Percentiles rank a stretch among this genome's conserved stretches.
Evolutionary conservation across 306 rosid species (phyloP).

Genomic region (Cyclanthera cordifolia): DNA sequence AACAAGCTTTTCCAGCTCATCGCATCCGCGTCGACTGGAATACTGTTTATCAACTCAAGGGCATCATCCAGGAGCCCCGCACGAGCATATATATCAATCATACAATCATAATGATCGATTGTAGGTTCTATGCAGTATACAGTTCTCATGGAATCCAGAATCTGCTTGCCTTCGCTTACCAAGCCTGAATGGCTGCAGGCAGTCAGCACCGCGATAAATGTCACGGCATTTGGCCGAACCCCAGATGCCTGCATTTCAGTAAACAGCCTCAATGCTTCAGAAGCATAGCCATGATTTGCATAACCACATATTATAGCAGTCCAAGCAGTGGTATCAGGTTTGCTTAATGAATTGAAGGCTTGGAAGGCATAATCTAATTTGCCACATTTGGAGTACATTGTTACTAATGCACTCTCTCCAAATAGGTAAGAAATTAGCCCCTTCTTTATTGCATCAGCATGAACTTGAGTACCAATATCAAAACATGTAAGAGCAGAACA

Average conservation of each 20-base stretch:
- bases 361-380: slow-evolving; percentile 35
- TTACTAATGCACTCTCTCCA: slow-evolving; percentile 53
- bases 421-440: slow-evolving; percentile 30
- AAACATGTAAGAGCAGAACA: slow-evolving; percentile 40
- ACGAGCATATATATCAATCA: slow-evolving; percentile 49
- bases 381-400: slow-evolving; percentile 61
- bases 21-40: slow-evolving; percentile 38
- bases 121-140: slow-evolving; percentile 31
- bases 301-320: slow-evolving; percentile 45
- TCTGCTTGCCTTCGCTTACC: slow-evolving; percentile 33
- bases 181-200: slow-evolving; percentile 53
- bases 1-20: slow-evolving; percentile 54
- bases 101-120: slow-evolving; percentile 43
- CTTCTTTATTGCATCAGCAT: slow-evolving; percentile 47
- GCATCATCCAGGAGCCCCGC: slow-evolving; percentile 42
- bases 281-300: slow-evolving; percentile 47
- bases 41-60: slow-evolving; percentile 30
- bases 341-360: slow-evolving; percentile 35
- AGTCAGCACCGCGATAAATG: slow-evolving; percentile 42
- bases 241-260: slow-evolving; percentile 32
- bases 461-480: slow-evolving; percentile 40
- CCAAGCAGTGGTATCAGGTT: slow-evolving; percentile 52
- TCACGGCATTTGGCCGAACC: slow-evolving; percentile 39
- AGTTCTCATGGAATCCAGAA: slow-evolving; percentile 39
- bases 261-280: slow-evolving; percentile 35